Base-by-base conservation (phyloP, 2,329 filamentous ascomycete genomes). In the Dothideomycetes sp. region DNA sequence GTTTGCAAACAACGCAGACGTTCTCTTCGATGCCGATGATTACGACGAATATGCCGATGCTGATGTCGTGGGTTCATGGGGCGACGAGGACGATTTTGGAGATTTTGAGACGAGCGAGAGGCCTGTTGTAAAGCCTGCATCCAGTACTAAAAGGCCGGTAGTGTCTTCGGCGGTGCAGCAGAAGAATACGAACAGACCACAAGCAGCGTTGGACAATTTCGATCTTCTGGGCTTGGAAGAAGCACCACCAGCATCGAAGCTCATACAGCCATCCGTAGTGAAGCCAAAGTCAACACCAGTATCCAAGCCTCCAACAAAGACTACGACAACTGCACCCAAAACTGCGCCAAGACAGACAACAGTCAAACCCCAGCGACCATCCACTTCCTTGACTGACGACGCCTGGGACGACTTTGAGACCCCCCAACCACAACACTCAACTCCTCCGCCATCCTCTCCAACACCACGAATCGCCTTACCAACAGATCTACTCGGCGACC, bases 341-440 rank as follows among this genome's bases (percentile, higher is more conserved):
- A 46, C 38, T 33, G 43, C 35, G 49, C 48, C 25, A 49, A 51
- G 27, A 37, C 31, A 44, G 32, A 32, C 38, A 19, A 12, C 23
- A 22, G 18, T 4, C 20, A n/a, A 13, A 28, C 18, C 25, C 22
- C 22, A 23, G 5, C 29, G 31, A 23, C 8, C 33, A 23, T 33
- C 34, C 11, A 13, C 15, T 22, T 34, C 28, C 24, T 31, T 19
- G n/a, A 47, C 39, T 4, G 39, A 41, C 23, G 32, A 42, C 16
- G 49, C 51, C 5, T 70, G 68, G 67, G 67, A 68, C 36, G 64
- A 67, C 33, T 70, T 70, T 28, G 55, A 60, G 27, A 43, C 47
- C 8, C 36, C 49, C 9, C 47, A 49, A 15, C 43, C 52, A 17
- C 33, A 24, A 29, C n/a, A n/a, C n/a, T 22, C 44, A 30, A 37